Conservation (phyloP, 495 filamentous ascomycete species). For the Penicillium pulvis region DNA sequence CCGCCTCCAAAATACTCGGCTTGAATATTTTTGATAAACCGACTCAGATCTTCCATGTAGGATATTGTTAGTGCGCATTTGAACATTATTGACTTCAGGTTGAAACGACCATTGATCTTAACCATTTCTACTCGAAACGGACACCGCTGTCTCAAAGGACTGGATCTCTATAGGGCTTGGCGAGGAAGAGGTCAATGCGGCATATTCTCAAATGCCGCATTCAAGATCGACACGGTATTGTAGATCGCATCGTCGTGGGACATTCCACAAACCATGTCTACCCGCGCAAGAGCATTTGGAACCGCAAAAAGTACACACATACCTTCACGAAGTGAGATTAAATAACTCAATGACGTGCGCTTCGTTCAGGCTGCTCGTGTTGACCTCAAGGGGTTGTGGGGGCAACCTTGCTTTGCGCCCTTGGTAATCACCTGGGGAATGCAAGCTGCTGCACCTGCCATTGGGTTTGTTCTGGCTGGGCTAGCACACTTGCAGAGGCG, state of each 20-base stretch:
- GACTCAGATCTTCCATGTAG: neutral
- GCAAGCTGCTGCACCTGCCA: conserved; percentile 6
- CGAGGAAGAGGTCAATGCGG: conserved; percentile 6
- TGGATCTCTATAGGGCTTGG: neutral
- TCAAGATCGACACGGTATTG: conserved; percentile 3
- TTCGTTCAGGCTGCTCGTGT: neutral
- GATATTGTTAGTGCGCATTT: neutral
- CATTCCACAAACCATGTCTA: conserved; percentile 1
- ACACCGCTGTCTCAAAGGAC: neutral
- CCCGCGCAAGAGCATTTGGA: neutral
- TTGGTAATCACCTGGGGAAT: conserved; percentile 22
- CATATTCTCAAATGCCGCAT: neutral
- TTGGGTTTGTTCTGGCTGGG: conserved; percentile 20
- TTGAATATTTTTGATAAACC: neutral
- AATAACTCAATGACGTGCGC: neutral
- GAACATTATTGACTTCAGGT: neutral
- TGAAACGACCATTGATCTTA: neutral
- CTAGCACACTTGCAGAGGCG: conserved; percentile 3
- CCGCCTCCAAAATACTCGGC: too few species aligned
- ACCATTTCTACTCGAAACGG: neutral
- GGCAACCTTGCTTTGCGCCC: conserved; percentile 28
- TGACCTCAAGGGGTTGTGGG: conserved; percentile 14
- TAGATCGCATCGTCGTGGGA: neutral
- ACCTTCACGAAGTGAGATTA: neutral
- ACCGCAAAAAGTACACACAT: neutral